These are phyloP conservation scores for Talaromyces sp. DNA, from an alignment of 2,329 filamentous ascomycete genomes.

Conservation along the genomic window DNA sequence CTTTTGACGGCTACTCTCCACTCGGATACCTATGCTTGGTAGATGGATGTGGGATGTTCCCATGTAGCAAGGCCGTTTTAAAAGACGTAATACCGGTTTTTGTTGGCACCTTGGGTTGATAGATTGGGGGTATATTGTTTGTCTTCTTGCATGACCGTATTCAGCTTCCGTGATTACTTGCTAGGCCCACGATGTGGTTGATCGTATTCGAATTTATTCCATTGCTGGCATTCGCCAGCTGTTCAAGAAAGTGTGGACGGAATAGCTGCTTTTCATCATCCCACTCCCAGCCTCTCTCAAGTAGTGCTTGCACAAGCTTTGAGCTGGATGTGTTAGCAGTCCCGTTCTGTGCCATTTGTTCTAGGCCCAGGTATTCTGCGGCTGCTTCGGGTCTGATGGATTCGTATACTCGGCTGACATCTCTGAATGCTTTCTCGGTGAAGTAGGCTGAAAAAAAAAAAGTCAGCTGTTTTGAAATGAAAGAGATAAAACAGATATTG, in stretches of 20 bases:
- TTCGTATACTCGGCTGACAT: constrained; percentile 36
- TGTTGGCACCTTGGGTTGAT: not conserved
- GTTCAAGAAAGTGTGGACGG: constrained; percentile 23
- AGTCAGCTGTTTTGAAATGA: not conserved
- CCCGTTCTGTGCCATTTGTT: constrained; percentile 14
- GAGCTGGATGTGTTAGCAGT: constrained; percentile 9
- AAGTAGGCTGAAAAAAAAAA: constrained; percentile 26
- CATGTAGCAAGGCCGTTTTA: not conserved
- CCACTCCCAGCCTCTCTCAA: constrained; percentile 35
- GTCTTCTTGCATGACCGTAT: not conserved
- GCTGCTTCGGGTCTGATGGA: constrained; percentile 33
- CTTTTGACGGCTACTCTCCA: not conserved
- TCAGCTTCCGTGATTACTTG: constrained; percentile 26
- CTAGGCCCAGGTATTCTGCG: constrained; percentile 34
- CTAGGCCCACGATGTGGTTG: constrained; percentile 28
- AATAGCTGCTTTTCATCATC: constrained; percentile 30
- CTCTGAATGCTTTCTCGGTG: constrained; percentile 33
- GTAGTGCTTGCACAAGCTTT: constrained; percentile 29
- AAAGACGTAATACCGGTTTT: not conserved
- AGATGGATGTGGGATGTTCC: not conserved
- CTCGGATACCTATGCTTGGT: not conserved
- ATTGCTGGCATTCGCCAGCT: constrained; percentile 13
- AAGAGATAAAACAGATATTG: not conserved
- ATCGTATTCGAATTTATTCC: constrained; percentile 22
- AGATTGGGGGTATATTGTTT: not conserved